Base-by-base conservation (phyloP, 352 stramenopile genomes). In the Peronospora belbahrii region DNA sequence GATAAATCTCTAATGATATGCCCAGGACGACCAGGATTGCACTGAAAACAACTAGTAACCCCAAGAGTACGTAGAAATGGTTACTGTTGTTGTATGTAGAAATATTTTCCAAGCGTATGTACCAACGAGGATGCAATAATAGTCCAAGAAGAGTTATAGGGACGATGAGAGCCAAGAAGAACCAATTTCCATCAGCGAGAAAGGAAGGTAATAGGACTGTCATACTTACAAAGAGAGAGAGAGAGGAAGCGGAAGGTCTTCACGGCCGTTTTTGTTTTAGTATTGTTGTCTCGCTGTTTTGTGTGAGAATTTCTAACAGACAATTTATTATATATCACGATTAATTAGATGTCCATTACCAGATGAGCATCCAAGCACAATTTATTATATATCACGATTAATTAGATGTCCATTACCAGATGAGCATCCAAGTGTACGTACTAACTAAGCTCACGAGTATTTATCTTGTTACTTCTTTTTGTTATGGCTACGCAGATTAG, bases 191-290 rank as follows among this genome's bases (percentile, higher is more conserved):
- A 39, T 77, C 56, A 10, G 77, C 77, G 36, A 88, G 56, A 53
- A 75, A 76, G 23, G 67, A 69, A 8, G 76, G 74, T 25, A 88
- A 55, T 52, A 85, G 56, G 57, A 88, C 76, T 18, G 76, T 88
- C 76, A 88, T 88, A 11, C 6, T 22, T 36, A 14, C 17, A 7
- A 27, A 27, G 23, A 27, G 7, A 8, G 23, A 7, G 7, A 33
- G 25, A 39, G 25, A 53, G 52, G 48, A n/a, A n/a, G n/a, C n/a
- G n/a, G n/a, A n/a, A n/a, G n/a, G n/a, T n/a, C n/a, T n/a, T n/a
- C n/a, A n/a, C n/a, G n/a, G n/a, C n/a, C n/a, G n/a, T n/a, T n/a
- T n/a, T n/a, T n/a, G n/a, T n/a, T n/a, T n/a, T n/a, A n/a, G n/a
- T n/a, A n/a, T n/a, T n/a, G n/a, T n/a, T n/a, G n/a, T n/a, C n/a